Evolutionary conservation across 495 filamentous ascomycete species (phyloP).

Genomic region (Aspergillus ellipticus): DNA sequence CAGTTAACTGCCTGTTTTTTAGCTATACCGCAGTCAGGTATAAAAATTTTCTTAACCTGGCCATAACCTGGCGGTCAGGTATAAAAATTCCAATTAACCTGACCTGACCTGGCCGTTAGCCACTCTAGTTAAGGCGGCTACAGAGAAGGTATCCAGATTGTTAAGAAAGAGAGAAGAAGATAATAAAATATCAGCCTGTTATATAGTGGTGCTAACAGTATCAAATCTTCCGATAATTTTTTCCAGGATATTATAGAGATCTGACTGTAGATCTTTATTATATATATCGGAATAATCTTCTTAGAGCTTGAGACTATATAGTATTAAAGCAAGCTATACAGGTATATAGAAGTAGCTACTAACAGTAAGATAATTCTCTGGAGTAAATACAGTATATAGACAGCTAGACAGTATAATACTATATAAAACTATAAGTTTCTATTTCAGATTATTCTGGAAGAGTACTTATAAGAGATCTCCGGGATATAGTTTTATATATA

Average conservation of each 20-base stretch:
- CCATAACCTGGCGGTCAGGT: too few species aligned
- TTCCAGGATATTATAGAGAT: neutral
- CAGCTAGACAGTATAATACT: neutral
- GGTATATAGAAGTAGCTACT: neutral
- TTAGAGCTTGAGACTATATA: neutral
- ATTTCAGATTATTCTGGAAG: neutral
- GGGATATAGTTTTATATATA: neutral
- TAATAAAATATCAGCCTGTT: too few species aligned
- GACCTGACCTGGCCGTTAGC: too few species aligned
- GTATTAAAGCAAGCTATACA: neutral
- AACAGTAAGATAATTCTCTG: neutral
- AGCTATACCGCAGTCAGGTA: too few species aligned
- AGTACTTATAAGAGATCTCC: neutral
- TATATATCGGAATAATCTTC: neutral
- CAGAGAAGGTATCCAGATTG: too few species aligned
- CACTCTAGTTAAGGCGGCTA: too few species aligned
- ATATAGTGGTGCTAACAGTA: neutral
- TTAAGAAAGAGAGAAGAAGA: too few species aligned
- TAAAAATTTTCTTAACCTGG: too few species aligned
- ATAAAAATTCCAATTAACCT: too few species aligned
- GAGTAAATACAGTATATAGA: neutral
- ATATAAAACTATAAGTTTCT: neutral
- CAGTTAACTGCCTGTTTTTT: too few species aligned
- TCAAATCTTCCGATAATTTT: neutral
- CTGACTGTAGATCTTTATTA: neutral